Evolutionary conservation across 805 yeast genomes (phyloP), one percentile per base, ranked within the genome.

Genomic region (Cyberlindnera sargentensis): DNA sequence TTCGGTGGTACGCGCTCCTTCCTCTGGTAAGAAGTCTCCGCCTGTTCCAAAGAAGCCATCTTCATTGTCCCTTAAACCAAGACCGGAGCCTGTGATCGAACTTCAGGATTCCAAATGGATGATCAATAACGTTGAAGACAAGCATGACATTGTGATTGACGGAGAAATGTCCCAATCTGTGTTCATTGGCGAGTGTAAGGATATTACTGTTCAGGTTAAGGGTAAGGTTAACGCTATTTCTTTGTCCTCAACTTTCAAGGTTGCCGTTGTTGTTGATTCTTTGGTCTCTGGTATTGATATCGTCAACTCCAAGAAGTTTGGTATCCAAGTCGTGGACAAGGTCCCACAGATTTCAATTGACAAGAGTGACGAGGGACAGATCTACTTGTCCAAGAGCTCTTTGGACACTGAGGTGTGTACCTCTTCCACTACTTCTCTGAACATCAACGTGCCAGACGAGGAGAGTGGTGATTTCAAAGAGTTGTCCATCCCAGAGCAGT

Each of bases 201-300:
- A 82, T 46, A 71, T 78, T 37, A 81, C 95, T 9, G 66, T 93
- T 47, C 93, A 86, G 62, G 71, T 93, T 57, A 81, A 79, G 62
- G 99, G 98, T 46, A 93, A 93, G 62, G 90, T 87, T 40, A 90
- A 88, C 56, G 93, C 96, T 1, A 76, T 93, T 43, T 77, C 96
- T 3, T 58, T 93, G 49, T 82, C 83, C 48, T 82, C 82, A 45
- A 80, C 95, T 55, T 68, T 68, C 30, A 80, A 79, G 48, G 75
- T 81, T 31, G 96, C 89, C 8, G 68, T 93, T 28, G 83, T 93
- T 30, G 73, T 89, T 32, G 98, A 93, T 47, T 75, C 84, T 28
- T 77, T 88, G 56, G 85, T 93, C 40, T 80, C 96, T 5, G 93
- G 96, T 36, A 72, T 91, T 43, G 98, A 91, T 50, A 70, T 91